Evolutionary conservation across 176 grass and related monocot genomes (phyloP), one percentile per base, ranked within the genome.

Genomic region (Triticum timopheevii): DNA sequence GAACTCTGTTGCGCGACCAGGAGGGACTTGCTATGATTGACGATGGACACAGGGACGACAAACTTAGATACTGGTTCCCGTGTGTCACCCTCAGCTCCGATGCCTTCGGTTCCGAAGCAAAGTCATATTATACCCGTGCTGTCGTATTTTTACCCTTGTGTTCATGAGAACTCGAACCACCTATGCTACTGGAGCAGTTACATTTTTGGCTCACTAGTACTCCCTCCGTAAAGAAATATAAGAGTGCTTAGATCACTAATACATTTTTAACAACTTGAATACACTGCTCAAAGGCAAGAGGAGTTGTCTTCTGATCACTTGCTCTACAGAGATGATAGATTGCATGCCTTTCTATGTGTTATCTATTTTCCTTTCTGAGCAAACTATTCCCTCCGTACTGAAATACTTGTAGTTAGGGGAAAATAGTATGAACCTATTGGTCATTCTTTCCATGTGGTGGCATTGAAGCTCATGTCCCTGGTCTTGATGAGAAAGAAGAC

Each of bases 1-100:
- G 10, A 83, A 49, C 13, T 64, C 30, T 76, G 76, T 63, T 69
- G 63, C 30, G 81, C 36, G 33, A 68, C 49, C 90, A 96, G 93
- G 96, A 94, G 77, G 93, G 96, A 56, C 93, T 98, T 86, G 93
- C 90, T 58, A 98, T 96, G 96, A 98, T 98, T 17, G 96, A 98
- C 27, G 92, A 94, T 81, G 96, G 96, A 15, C 93, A 98, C 83
- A 94, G 76, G 86, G 96, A 98, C 13, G 88, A 84, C 42, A 94
- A 89, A 40, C 90, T 85, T 27, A 88, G 90, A 76, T 96, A 95
- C 77, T 98, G 92, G 96, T 98, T 98, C 83, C 93, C 96, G 2
- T 98, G 93, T 30, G 92, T 94, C 61, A 89, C 93, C 56, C 50
- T 88, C 73, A 96, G 87, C 77, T 92, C 92, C 17, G 84, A 90